phyloP scores from a whole-genome alignment of 345 rosid genomes.

The Aegle marmelos region DNA sequence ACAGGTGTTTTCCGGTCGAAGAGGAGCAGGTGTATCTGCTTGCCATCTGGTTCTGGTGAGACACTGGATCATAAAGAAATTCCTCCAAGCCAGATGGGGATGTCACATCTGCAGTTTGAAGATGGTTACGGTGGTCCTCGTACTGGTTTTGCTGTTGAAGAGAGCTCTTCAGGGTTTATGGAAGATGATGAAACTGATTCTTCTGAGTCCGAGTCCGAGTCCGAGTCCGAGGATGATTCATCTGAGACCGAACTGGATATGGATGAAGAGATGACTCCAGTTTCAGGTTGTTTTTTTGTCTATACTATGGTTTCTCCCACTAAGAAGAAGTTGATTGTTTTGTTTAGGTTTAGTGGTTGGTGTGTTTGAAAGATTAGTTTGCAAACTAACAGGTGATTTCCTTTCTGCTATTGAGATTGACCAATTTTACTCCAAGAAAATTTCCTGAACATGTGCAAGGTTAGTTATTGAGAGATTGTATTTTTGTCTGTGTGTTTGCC shows the following conservation, averaged over 20 bases:
- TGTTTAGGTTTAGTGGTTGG: neutral
- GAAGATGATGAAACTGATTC: constrained; percentile 58
- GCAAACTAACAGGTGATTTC: neutral
- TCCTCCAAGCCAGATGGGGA: constrained; percentile 39
- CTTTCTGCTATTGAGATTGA: neutral
- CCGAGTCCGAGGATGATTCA: constrained; percentile 55
- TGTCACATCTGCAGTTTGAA: constrained; percentile 41
- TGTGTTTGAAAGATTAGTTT: constrained; percentile 7
- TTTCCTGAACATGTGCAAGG: neutral
- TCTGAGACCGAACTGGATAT: constrained; percentile 85
- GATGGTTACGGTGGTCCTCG: constrained; percentile 41
- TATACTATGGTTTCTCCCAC: neutral
- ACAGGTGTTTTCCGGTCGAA: constrained; percentile 51
- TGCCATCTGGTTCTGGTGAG: constrained; percentile 48
- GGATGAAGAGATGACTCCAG: constrained; percentile 57
- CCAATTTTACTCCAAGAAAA: neutral
- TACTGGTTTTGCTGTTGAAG: constrained; percentile 40
- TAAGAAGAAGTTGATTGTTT: constrained; percentile 5
- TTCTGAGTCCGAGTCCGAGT: constrained; percentile 53
- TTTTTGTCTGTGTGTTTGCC: neutral
- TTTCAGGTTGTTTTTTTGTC: constrained; percentile 45
- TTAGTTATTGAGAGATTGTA: neutral
- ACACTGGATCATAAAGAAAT: constrained; percentile 53
- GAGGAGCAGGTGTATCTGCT: constrained; percentile 53
- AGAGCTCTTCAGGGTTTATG: constrained; percentile 45